Evolutionary conservation across 176 grass and related monocot genomes (phyloP), one percentile per base, ranked within the genome.

Genomic region (Oryza punctata): DNA sequence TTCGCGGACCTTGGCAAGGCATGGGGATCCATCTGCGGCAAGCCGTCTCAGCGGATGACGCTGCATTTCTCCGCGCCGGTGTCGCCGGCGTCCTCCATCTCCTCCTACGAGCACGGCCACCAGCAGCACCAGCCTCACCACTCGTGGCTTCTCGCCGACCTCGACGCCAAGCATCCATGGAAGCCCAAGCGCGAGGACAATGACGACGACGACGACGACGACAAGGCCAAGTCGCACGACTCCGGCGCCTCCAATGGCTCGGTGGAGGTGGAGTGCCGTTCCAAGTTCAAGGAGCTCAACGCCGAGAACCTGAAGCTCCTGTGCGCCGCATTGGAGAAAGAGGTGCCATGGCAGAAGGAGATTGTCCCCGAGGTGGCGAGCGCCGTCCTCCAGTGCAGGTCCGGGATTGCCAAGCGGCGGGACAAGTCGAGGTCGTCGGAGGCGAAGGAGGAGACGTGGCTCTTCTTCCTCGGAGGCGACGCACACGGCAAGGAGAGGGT

Each of bases 261-360:
- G 9, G 88, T 98, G 72, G 88, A 94, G 78, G 86, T 86, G 63
- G 92, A 93, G 50, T 84, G 69, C 67, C 82, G 74, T 18, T 88
- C 90, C 21, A 98, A n/a, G 84, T 98, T 94, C 79, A 98, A 98
- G 87, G 95, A 98, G 90, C 95, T 98, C 64, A 95, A 84, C 76
- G 88, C 95, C 24, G 88, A 91, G 82, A 98, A 93, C 74, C 89
- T 98, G 15, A 98, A 98, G 90, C 19, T 87, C 2, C 91, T 98
- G 10, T 98, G 92, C 76, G 65, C n/a, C 25, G 89, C 88, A 6
- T 21, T 98, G 77, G 95, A 98, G 92, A 93, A 98, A 70, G 81
- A 84, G 73, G 92, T 93, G 67, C 91, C 95, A 1, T 91, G 95
- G 92, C 95, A 95, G 74, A 93, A 95, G 71, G 90, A 94, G 46